These are phyloP conservation scores for Seminavis robusta DNA, from an alignment of 108 stramenopile genomes.

Conservation along the genomic window DNA sequence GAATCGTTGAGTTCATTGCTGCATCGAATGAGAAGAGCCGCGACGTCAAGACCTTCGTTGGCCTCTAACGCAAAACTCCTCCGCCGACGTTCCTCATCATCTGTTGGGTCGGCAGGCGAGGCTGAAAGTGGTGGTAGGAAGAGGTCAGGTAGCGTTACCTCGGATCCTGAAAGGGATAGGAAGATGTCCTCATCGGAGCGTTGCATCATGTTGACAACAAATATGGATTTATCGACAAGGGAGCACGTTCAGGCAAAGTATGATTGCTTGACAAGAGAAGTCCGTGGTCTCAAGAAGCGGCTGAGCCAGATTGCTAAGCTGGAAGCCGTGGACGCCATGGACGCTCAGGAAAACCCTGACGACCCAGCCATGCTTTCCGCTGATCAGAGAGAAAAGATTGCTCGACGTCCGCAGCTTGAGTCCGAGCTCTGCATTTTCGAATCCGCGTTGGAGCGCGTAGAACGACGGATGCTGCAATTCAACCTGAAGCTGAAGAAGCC, in stretches of 20 bases:
- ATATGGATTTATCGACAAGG: slow-evolving; percentile 33
- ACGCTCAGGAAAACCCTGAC: slow-evolving; percentile 6
- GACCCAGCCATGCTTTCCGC: slow-evolving; percentile 9
- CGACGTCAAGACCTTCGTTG: too few relatives aligned
- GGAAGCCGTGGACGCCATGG: too few relatives aligned
- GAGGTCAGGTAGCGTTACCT: too few relatives aligned
- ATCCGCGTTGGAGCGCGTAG: slow-evolving; percentile 37
- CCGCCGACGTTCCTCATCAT: too few relatives aligned
- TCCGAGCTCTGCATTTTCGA: slow-evolving; percentile 34
- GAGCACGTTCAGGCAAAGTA: neutral
- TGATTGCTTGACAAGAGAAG: slow-evolving; percentile 27
- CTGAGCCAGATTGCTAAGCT: slow-evolving; percentile 38
- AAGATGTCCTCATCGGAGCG: slow-evolving; percentile 13
- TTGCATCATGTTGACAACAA: slow-evolving; percentile 19
- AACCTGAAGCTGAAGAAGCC: neutral
- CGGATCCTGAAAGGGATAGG: neutral
- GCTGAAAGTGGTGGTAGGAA: too few relatives aligned
- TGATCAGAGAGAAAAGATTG: slow-evolving; percentile 44
- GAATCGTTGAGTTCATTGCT: too few relatives aligned
- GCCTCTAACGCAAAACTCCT: too few relatives aligned
- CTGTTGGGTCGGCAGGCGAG: too few relatives aligned
- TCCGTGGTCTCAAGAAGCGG: slow-evolving; percentile 43
- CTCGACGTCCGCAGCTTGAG: slow-evolving; percentile 33
- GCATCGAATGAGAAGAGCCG: too few relatives aligned
- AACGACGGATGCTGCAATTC: neutral